These are phyloP conservation scores for Lactarius vividus DNA, from an alignment of 768 basidiomycete species.

Conservation along the genomic window DNA sequence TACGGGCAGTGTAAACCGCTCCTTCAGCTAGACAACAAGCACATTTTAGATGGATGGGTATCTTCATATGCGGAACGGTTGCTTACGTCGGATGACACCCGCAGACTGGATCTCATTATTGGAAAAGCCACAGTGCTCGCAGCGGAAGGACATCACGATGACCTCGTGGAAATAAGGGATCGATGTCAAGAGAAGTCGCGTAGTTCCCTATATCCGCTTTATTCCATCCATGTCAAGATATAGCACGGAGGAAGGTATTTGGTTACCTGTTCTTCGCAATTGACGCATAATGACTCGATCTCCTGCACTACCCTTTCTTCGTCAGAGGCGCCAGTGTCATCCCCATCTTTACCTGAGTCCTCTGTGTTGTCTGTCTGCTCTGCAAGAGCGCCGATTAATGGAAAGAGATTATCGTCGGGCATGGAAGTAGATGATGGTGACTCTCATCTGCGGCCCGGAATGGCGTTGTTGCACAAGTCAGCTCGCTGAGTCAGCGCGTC, in stretches of 20 bases:
- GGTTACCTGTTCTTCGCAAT: constrained; percentile 83
- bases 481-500: constrained; percentile 22
- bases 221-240: constrained; percentile 1
- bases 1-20: constrained; percentile 72
- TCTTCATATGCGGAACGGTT: background rate
- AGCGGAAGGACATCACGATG: constrained; percentile 94
- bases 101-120: constrained; percentile 98
- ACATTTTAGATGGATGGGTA: background rate
- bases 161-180: constrained; percentile 96
- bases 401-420: constrained; percentile 46
- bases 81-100: constrained; percentile 76
- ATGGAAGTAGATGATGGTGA: constrained; percentile 6
- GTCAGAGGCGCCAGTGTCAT: constrained; percentile 27
- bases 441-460: background rate
- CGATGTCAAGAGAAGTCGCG: constrained; percentile 83
- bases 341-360: constrained; percentile 23
- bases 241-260: background rate
- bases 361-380: constrained; percentile 43
- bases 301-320: constrained; percentile 74
- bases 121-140: constrained; percentile 82
- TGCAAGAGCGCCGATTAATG: constrained; percentile 55
- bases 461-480: background rate
- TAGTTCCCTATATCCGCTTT: constrained; percentile 63
- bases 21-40: constrained; percentile 63
- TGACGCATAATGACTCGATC: constrained; percentile 92